A percentile compares a stretch with the other conserved stretches of the same genome.
Conservation (phyloP, 768 basidiomycete genomes). For the Mycena venus region DNA sequence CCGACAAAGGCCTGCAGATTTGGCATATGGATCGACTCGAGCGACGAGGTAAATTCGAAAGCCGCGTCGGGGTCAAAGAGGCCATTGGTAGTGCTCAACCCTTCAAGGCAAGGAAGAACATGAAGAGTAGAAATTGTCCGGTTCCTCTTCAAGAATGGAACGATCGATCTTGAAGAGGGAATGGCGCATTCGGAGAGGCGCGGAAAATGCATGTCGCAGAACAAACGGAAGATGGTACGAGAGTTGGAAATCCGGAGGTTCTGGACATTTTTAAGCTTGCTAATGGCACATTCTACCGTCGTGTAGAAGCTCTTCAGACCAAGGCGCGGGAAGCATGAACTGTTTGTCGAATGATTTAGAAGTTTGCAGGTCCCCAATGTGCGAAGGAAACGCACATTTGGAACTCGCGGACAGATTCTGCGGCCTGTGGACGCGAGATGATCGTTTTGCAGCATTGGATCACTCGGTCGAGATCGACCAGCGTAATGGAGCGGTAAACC, state of each 20-base stretch:
- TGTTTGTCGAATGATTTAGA: background rate
- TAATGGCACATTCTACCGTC: background rate
- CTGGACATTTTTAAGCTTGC: background rate
- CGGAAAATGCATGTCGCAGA: background rate
- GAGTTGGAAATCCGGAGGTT: background rate
- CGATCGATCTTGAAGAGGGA: background rate
- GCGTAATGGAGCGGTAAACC: constrained; percentile 8
- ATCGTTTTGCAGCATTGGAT: constrained; percentile 6
- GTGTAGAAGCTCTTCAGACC: background rate
- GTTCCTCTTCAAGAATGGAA: background rate
- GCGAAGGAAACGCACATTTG: constrained; percentile 1
- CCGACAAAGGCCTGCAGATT: background rate
- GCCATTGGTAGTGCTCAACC: background rate
- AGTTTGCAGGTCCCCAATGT: too few relatives aligned
- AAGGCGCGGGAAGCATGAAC: background rate
- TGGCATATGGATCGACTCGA: constrained; percentile 5
- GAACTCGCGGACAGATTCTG: background rate
- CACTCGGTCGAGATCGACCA: background rate
- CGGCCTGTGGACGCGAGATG: background rate
- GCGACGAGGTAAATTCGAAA: background rate
- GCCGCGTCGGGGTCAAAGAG: background rate
- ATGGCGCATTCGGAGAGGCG: background rate
- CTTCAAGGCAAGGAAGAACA: background rate
- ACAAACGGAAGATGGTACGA: background rate
- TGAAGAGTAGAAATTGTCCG: background rate